phyloP scores from a whole-genome alignment of 371 early-diverging fungal species.

The Apophysomyces variabilis region DNA sequence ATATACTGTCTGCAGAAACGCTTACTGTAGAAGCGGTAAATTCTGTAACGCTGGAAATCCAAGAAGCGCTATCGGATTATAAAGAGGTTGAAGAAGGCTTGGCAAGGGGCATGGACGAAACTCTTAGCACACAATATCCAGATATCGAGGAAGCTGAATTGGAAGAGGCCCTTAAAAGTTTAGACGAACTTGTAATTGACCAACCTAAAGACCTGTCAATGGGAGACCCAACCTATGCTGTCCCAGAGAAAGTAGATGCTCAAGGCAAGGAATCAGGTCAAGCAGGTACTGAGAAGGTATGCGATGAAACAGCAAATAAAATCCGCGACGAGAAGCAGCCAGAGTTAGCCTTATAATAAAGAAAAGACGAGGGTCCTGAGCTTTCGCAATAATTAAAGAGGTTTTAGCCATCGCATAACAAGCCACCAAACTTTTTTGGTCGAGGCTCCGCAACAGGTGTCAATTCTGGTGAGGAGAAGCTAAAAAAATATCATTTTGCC shows the following conservation, averaged over 20 bases:
- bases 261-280: background rate
- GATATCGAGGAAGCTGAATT: constrained; percentile 45
- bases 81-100: constrained; percentile 62
- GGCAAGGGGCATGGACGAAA: constrained; percentile 29
- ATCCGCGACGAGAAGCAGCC: no score
- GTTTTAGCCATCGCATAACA: background rate
- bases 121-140: constrained; percentile 4
- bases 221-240: background rate
- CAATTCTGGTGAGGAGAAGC: background rate
- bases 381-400: background rate
- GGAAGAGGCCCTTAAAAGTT: constrained; percentile 45
- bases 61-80: constrained; percentile 54
- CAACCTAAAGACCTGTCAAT: background rate
- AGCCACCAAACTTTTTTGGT: background rate
- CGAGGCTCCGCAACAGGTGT: background rate
- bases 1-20: constrained; percentile 34
- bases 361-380: no score
- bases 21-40: constrained; percentile 49
- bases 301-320: background rate
- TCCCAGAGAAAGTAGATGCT: background rate
- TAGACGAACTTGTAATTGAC: constrained; percentile 16
- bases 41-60: constrained; percentile 48
- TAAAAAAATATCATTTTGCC: background rate
- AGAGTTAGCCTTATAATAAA: no score
- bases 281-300: no score